phyloP scores from a whole-genome alignment of 2,329 filamentous ascomycete genomes.

The Talaromyces sp. region DNA sequence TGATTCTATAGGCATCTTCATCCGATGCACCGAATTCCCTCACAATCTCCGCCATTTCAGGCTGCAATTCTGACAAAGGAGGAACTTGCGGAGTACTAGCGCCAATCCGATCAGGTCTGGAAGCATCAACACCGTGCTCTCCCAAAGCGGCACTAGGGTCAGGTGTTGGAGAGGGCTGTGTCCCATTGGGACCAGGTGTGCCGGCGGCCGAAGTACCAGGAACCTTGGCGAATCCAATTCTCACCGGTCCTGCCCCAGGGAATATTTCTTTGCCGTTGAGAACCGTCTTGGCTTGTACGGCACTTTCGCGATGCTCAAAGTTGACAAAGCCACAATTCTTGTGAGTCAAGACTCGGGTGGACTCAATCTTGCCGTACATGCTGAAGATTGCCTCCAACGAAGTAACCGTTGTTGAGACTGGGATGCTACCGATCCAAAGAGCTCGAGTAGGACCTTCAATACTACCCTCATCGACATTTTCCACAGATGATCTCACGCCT shows the following conservation, averaged over 20 bases:
- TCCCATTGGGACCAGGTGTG: slow-evolving; percentile 81
- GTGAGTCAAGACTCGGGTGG: slow-evolving; percentile 88
- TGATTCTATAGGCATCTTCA: slow-evolving; percentile 70
- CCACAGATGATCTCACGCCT: slow-evolving; percentile 57
- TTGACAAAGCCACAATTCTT: slow-evolving; percentile 99
- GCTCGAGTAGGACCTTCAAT: slow-evolving; percentile 88
- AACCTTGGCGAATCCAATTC: slow-evolving; percentile 96
- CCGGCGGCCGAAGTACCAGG: slow-evolving; percentile 73
- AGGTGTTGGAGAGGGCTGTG: slow-evolving; percentile 86
- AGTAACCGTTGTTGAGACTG: slow-evolving; percentile 91
- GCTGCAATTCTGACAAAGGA: slow-evolving; percentile 69
- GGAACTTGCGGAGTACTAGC: slow-evolving; percentile 54
- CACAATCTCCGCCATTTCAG: slow-evolving; percentile 80
- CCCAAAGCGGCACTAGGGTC: slow-evolving; percentile 61
- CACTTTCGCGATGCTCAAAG: slow-evolving; percentile 86
- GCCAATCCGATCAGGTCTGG: slow-evolving; percentile 27
- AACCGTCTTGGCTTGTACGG: slow-evolving; percentile 77
- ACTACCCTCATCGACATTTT: slow-evolving; percentile 70
- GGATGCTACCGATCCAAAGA: slow-evolving; percentile 95
- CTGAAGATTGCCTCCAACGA: slow-evolving; percentile 94
- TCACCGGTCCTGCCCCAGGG: slow-evolving; percentile 86
- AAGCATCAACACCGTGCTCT: slow-evolving; percentile 19
- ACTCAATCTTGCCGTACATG: slow-evolving; percentile 84
- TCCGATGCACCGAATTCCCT: slow-evolving; percentile 80
- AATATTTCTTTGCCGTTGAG: slow-evolving; percentile 98